Conservation (phyloP, 345 rosid genomes). For the Camelina sativa region DNA sequence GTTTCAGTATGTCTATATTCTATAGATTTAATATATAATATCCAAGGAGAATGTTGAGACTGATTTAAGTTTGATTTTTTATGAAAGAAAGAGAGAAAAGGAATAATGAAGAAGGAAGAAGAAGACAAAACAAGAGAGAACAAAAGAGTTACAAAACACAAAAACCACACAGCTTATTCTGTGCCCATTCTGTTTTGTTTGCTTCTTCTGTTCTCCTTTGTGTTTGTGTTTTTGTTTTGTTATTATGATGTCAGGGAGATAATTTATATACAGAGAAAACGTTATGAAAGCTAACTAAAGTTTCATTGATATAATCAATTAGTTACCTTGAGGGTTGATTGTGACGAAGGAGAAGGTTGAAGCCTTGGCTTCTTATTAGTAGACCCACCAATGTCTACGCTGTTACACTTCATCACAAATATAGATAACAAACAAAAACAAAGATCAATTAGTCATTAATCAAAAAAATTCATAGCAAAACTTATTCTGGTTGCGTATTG, state of each 20-base stretch:
- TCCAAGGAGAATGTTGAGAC: slow-evolving; percentile 28
- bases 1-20: slow-evolving; percentile 3
- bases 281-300: slow-evolving; percentile 11
- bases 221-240: slow-evolving; percentile 49
- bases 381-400: slow-evolving; percentile 76
- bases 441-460: slow-evolving; percentile 14
- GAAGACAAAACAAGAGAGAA: slow-evolving; percentile 79
- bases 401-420: slow-evolving; percentile 60
- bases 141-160: slow-evolving; percentile 50
- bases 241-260: slow-evolving; percentile 45
- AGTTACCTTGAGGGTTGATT: slow-evolving; percentile 78
- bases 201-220: slow-evolving; percentile 46
- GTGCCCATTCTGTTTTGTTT: slow-evolving; percentile 51
- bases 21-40: not conserved
- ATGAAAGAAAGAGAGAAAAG: slow-evolving; percentile 40
- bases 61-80: slow-evolving; percentile 7
- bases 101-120: slow-evolving; percentile 60
- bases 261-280: slow-evolving; percentile 28
- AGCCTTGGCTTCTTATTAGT: slow-evolving; percentile 83
- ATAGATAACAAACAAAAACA: slow-evolving; percentile 26
- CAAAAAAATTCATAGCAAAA: not conserved
- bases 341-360: slow-evolving; percentile 76
- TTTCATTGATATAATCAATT: slow-evolving; percentile 21
- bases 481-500: slow-evolving; percentile 18
- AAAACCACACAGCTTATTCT: slow-evolving; percentile 50